Evolutionary conservation across 1,139 yeast genomes (phyloP).

Genomic region (Lizanozyma gosingica): DNA sequence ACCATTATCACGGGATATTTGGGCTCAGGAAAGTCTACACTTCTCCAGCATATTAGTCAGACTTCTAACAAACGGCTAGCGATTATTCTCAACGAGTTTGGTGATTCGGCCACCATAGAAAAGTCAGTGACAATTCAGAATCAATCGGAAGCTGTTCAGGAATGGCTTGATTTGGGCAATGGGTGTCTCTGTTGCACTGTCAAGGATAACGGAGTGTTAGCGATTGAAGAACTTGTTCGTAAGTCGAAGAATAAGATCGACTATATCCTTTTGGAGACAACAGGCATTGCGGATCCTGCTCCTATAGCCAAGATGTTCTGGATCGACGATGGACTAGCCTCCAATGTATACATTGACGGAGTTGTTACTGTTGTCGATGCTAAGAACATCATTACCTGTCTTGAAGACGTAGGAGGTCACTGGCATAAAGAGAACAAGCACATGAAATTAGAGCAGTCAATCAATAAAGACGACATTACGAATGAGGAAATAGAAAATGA

Average conservation of each 20-base stretch:
- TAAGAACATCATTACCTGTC: conserved; percentile 53
- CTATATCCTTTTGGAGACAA: conserved; percentile 83
- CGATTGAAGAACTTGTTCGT: conserved; percentile 80
- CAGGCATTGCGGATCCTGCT: conserved; percentile 98
- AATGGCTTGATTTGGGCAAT: conserved; percentile 93
- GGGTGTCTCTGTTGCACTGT: conserved; percentile 97
- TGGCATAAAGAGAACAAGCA: conserved; percentile 39
- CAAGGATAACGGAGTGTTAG: conserved; percentile 87
- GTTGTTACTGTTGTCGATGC: conserved; percentile 88
- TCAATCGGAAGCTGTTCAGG: conserved; percentile 53
- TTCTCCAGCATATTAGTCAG: conserved; percentile 64
- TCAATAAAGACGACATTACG: conserved; percentile 15
- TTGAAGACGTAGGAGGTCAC: conserved; percentile 64
- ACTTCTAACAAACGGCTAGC: conserved; percentile 70
- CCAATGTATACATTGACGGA: conserved; percentile 85
- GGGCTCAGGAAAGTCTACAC: conserved; percentile 91
- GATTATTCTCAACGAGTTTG: conserved; percentile 84
- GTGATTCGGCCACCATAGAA: conserved; percentile 84
- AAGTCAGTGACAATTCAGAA: conserved; percentile 74
- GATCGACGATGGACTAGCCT: conserved; percentile 83
- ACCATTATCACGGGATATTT: conserved; percentile 91
- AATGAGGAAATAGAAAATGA: conserved; percentile 29
- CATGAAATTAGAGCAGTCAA: conserved; percentile 14
- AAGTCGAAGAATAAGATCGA: conserved; percentile 70
- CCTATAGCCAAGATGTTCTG: conserved; percentile 97